Evolutionary conservation across 2,329 filamentous ascomycete genomes (phyloP), one percentile per base, ranked within the genome.

Genomic region (Parasarocladium wereldwijsianum): DNA sequence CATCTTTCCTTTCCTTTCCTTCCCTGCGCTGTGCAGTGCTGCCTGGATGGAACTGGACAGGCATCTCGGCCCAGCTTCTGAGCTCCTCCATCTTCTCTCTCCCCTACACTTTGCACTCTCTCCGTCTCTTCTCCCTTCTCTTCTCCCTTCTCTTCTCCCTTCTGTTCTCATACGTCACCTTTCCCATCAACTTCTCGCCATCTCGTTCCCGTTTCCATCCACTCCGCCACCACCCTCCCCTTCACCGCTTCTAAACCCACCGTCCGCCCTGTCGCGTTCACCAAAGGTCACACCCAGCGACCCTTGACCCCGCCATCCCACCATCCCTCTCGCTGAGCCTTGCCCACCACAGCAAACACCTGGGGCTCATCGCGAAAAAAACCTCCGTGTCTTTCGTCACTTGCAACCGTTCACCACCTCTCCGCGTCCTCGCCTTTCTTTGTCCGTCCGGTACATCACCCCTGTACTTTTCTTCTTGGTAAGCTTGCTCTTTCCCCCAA

Each of bases 171-270:
- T 36, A 33, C 32, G 20, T 27, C 24, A 20, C 24, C 12, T 23
- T 23, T 44, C 38, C 40, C 38, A 41, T 29, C 35, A 34, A 29
- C 32, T 32, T 40, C 37, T 35, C 34, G 30, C 32, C 26, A 35
- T 41, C 37, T 38, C 38, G 36, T 34, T 37, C 36, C 34, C 43
- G 41, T 48, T 44, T 41, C 41, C 45, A 40, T 39, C 33, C 35
- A 28, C 33, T 41, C 31, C 34, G 37, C 32, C 40, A 24, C 34
- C 37, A 32, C 20, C 36, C 21, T 25, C 36, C 38, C 33, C 34
- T 33, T 32, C 37, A 34, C 31, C 33, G 13, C 28, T 11, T 24
- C 14, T 24, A n/a, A n/a, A n/a, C n/a, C n/a, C n/a, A n/a, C n/a
- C n/a, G n/a, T n/a, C 33, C 36, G 29, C 33, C 16, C 15, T 12